These are phyloP conservation scores for Cercospora zeina DNA, from an alignment of 2,329 filamentous ascomycete species.

Conservation along the genomic window DNA sequence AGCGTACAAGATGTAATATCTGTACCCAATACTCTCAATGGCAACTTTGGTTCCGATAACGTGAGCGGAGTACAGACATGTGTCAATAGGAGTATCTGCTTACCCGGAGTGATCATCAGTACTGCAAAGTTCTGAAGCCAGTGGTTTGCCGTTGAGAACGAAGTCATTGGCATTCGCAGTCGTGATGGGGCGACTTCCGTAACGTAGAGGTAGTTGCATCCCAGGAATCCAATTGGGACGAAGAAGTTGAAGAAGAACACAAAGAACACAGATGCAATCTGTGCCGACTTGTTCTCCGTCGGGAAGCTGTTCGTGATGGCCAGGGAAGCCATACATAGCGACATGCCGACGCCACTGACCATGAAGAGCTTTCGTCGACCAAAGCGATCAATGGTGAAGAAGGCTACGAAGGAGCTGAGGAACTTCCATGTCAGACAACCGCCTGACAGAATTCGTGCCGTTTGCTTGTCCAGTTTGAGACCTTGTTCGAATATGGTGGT, in stretches of 20 bases:
- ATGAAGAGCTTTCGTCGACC: conserved; percentile 55
- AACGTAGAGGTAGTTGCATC: conserved; percentile 62
- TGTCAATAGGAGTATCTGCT: too few species aligned
- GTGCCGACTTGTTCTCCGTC: conserved; percentile 48
- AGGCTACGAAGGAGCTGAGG: conserved; percentile 53
- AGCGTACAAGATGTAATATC: conserved; percentile 56
- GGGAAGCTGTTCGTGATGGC: conserved; percentile 55
- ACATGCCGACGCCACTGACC: conserved; percentile 55
- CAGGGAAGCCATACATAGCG: conserved; percentile 56
- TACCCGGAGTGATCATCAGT: conserved; percentile 46
- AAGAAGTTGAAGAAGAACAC: conserved; percentile 63
- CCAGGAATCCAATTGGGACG: conserved; percentile 60
- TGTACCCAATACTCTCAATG: conserved; percentile 54
- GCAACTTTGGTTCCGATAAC: conserved; percentile 38
- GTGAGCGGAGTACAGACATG: too few species aligned
- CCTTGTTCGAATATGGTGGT: conserved; percentile 37
- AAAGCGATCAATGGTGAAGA: conserved; percentile 55
- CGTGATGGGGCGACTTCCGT: conserved; percentile 58
- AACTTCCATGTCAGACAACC: conserved; percentile 59
- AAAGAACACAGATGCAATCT: conserved; percentile 57
- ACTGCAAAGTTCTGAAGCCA: conserved; percentile 55
- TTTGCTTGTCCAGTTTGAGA: conserved; percentile 44
- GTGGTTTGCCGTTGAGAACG: conserved; percentile 57
- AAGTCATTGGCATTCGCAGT: conserved; percentile 56
- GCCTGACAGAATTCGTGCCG: conserved; percentile 48